Conservation (phyloP, 2,329 filamentous ascomycete genomes). For the Cercospora brassicicola region DNA sequence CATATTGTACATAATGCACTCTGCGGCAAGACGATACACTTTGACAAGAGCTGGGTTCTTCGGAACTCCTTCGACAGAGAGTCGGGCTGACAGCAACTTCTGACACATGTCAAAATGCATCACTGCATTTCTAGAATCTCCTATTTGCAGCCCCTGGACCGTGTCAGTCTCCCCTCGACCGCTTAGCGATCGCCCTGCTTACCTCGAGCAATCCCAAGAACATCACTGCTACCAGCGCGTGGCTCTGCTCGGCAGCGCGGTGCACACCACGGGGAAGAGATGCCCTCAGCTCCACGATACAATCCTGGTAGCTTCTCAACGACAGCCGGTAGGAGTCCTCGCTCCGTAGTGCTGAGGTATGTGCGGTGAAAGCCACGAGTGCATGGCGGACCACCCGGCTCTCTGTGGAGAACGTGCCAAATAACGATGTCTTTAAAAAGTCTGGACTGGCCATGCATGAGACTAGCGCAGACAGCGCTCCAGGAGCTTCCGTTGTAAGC, state of each 20-base stretch:
- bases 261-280: not conserved
- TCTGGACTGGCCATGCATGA: constrained; percentile 17
- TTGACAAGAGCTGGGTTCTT: constrained; percentile 6
- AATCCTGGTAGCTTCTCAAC: constrained; percentile 22
- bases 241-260: constrained; percentile 12
- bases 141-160: constrained; percentile 20
- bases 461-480: constrained; percentile 11
- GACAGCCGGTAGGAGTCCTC: constrained; percentile 18
- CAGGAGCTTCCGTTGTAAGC: constrained; percentile 13
- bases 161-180: not conserved
- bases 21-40: constrained; percentile 22
- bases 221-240: constrained; percentile 12
- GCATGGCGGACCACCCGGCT: constrained; percentile 23
- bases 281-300: constrained; percentile 11
- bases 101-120: constrained; percentile 25
- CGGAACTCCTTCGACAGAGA: constrained; percentile 2
- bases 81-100: constrained; percentile 11
- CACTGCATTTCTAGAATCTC: constrained; percentile 20
- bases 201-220: constrained; percentile 24
- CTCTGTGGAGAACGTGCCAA: constrained; percentile 21
- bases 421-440: constrained; percentile 11
- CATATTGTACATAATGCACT: constrained; percentile 24
- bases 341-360: not conserved
- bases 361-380: constrained; percentile 23
- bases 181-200: not conserved